phyloP scores from a whole-genome alignment of 257 asterid species.

The Perilla frutescens region DNA sequence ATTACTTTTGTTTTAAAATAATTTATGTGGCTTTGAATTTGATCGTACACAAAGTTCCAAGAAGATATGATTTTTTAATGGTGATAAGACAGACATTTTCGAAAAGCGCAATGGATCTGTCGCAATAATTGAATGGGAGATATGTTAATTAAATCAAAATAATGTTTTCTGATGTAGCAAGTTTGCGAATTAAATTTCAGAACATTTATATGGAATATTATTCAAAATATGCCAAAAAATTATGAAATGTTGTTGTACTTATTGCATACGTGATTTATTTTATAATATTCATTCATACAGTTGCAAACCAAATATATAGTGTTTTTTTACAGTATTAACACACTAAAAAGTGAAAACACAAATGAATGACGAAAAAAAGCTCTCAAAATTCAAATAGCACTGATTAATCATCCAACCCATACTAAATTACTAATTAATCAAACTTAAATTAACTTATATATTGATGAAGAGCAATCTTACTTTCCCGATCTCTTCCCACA shows the following conservation, averaged over 20 bases:
- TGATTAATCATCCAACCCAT: neutral
- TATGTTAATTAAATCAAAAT: neutral
- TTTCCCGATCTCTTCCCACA: conserved; percentile 84
- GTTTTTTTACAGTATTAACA: too few relatives aligned
- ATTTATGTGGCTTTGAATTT: neutral
- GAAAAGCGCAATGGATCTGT: conserved; percentile 27
- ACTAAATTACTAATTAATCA: conserved; percentile 26
- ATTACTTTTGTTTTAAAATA: neutral
- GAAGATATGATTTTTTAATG: conserved; percentile 22
- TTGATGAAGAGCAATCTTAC: conserved; percentile 42
- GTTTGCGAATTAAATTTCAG: too few relatives aligned
- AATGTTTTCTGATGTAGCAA: conserved; percentile 2
- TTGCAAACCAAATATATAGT: too few relatives aligned
- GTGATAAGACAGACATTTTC: conserved; percentile 16
- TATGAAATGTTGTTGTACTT: neutral
- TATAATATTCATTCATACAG: too few relatives aligned
- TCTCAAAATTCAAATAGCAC: neutral
- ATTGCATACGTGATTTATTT: too few relatives aligned
- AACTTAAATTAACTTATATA: neutral
- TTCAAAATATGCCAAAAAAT: conserved; percentile 6
- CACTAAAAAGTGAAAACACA: too few relatives aligned
- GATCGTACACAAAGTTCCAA: conserved; percentile 23
- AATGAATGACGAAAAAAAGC: neutral
- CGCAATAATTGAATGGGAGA: conserved; percentile 3
- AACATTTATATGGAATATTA: too few relatives aligned